Percentiles rank a stretch among this genome's conserved stretches.
Conservation (phyloP, 1,139 yeast genomes). For the Hyphopichia wangnamkhiaoensis region DNA sequence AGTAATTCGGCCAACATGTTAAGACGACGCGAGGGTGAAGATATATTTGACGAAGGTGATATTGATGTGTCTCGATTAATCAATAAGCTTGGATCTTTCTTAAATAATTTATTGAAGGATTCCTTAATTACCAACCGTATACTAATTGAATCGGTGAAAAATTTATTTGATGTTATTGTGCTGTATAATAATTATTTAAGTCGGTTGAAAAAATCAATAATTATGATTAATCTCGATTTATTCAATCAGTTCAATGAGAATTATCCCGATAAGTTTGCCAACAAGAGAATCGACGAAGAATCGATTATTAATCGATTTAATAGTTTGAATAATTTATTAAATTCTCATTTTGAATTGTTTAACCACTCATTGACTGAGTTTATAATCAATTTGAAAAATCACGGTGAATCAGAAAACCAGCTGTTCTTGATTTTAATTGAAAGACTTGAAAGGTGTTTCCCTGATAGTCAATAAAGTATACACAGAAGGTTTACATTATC, state of each 20-base stretch:
- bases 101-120: slow-evolving; percentile 67
- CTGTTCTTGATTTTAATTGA: slow-evolving; percentile 55
- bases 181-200: slow-evolving; percentile 57
- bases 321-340: slow-evolving; percentile 49
- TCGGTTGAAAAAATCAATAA: slow-evolving; percentile 57
- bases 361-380: slow-evolving; percentile 55
- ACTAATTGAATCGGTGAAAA: slow-evolving; percentile 50
- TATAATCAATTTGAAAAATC: slow-evolving; percentile 53
- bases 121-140: slow-evolving; percentile 66
- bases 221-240: slow-evolving; percentile 50
- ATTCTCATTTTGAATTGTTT: slow-evolving; percentile 56
- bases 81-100: slow-evolving; percentile 52
- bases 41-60: neutral
- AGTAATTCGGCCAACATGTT: too few species aligned
- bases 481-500: too few species aligned
- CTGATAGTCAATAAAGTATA: slow-evolving; percentile 20
- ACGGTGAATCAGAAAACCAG: slow-evolving; percentile 67
- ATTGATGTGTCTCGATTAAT: slow-evolving; percentile 55
- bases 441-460: slow-evolving; percentile 48
- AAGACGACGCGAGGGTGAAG: slow-evolving; percentile 2
- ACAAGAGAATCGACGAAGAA: slow-evolving; percentile 35
- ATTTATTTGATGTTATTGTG: slow-evolving; percentile 47
- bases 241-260: slow-evolving; percentile 39
- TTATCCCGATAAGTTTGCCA: slow-evolving; percentile 41
- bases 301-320: slow-evolving; percentile 43